Evolutionary conservation across 805 yeast species (phyloP).

Genomic region (Candida schatavii): DNA sequence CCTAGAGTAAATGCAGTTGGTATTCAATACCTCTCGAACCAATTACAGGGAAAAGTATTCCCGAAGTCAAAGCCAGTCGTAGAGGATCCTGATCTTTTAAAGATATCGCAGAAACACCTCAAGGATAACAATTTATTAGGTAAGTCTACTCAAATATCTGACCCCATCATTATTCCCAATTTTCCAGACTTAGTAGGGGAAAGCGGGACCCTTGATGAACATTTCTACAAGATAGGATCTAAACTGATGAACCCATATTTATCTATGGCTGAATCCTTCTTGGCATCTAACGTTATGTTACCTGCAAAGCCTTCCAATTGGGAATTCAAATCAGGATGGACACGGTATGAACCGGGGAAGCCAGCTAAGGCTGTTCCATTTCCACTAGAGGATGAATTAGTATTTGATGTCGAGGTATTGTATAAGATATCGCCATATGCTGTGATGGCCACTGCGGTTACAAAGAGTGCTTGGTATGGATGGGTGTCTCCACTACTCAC

Average conservation of each 20-base stretch:
- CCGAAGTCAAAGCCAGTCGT: constrained; percentile 34
- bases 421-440: constrained; percentile 75
- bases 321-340: constrained; percentile 75
- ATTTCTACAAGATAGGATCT: constrained; percentile 70
- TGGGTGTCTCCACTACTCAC: constrained; percentile 91
- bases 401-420: constrained; percentile 87
- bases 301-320: constrained; percentile 49
- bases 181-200: constrained; percentile 75
- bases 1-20: constrained; percentile 76
- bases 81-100: constrained; percentile 28
- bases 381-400: constrained; percentile 71
- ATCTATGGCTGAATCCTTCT: constrained; percentile 46
- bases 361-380: constrained; percentile 56
- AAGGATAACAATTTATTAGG: constrained; percentile 66
- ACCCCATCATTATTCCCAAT: constrained; percentile 54
- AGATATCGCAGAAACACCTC: constrained; percentile 61
- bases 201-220: constrained; percentile 66
- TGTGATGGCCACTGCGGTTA: constrained; percentile 75
- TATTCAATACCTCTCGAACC: constrained; percentile 67
- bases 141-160: constrained; percentile 60
- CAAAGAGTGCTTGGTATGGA: constrained; percentile 80
- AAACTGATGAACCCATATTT: constrained; percentile 60
- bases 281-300: constrained; percentile 24
- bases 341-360: constrained; percentile 57
- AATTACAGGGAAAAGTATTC: constrained; percentile 61